These are phyloP conservation scores for Vickermania spadyakhi DNA, from an alignment of 208 protist species.

Conservation along the genomic window DNA sequence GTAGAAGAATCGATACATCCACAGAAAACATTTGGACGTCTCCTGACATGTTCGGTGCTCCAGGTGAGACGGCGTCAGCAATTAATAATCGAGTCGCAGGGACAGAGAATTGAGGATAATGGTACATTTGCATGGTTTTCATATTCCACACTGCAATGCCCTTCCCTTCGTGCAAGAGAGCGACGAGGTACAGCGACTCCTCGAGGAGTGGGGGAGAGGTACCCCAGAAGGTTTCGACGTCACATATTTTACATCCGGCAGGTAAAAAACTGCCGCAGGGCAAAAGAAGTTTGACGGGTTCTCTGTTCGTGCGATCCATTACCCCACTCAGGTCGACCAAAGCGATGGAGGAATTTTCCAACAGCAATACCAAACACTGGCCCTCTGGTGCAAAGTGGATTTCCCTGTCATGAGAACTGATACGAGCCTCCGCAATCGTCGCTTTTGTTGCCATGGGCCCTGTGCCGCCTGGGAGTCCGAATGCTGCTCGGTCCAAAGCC, in stretches of 20 bases:
- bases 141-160: conserved; percentile 73
- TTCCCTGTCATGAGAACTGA: conserved; percentile 24
- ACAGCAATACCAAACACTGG: conserved; percentile 53
- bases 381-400: conserved; percentile 44
- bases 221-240: conserved; percentile 60
- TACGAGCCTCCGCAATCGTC: conserved; percentile 49
- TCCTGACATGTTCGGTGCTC: conserved; percentile 42
- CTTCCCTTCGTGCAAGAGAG: conserved; percentile 40
- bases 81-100: conserved; percentile 29
- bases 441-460: conserved; percentile 36
- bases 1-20: conserved; percentile 7
- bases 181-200: conserved; percentile 36
- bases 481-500: conserved; percentile 30
- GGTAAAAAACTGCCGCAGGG: conserved; percentile 50
- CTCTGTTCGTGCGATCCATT: conserved; percentile 18
- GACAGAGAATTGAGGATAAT: conserved; percentile 21
- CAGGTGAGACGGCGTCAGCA: conserved; percentile 22
- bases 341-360: conserved; percentile 57
- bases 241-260: conserved; percentile 36
- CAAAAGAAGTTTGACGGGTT: conserved; percentile 37
- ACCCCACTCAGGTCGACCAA: conserved; percentile 52
- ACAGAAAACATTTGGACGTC: conserved; percentile 42
- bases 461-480: conserved; percentile 29
- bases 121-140: conserved; percentile 54
- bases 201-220: conserved; percentile 10